Evolutionary conservation across 2,329 filamentous ascomycete species (phyloP), one percentile per base, ranked within the genome.

Genomic region (Cyphellophora attinorum): DNA sequence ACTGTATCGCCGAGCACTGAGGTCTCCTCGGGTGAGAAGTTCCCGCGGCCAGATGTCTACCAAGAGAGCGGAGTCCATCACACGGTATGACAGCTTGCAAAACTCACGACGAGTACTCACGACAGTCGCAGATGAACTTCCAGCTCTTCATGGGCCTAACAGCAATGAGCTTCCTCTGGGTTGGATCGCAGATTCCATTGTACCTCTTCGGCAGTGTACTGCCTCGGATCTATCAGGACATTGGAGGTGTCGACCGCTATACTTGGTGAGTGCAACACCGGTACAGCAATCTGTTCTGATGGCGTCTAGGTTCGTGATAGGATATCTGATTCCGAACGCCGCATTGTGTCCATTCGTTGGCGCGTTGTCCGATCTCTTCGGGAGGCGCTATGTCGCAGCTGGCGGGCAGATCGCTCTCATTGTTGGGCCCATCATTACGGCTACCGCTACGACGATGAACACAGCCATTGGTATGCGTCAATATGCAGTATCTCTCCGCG

Each of bases 311-410:
- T 69, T 76, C 56, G 60, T 71, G 21, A 52, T 67, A n/a, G 62
- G 58, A 17, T 71, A 75, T 44, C 56, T 76, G 11, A 62, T 76
- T 15, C 61, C 69, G 16, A 60, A 71, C 32, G 70, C 71, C 5
- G 69, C 69, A 10, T 60, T 75, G 5, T 75, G 70, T 42, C 72
- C 72, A 3, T 76, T 84, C 46, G 78, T 83, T 2, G 79, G 79
- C 8, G 70, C 72, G 1, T 55, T 81, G 1, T 79, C 75, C 1
- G 76, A 81, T 58, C 57, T 80, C 5, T 57, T 79, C 31, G 76
- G 76, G 34, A 70, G 77, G 39, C 65, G 74, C 39, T 72, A 67
- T 48, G 73, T 79, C 25, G 74, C 68, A 6, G 52, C 78, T 16
- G 54, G 66, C 3, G 76, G 77, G 5, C 66, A 65, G 10, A 39